Conservation (phyloP, 106 monocot species). For the Ottelia alismoides region DNA sequence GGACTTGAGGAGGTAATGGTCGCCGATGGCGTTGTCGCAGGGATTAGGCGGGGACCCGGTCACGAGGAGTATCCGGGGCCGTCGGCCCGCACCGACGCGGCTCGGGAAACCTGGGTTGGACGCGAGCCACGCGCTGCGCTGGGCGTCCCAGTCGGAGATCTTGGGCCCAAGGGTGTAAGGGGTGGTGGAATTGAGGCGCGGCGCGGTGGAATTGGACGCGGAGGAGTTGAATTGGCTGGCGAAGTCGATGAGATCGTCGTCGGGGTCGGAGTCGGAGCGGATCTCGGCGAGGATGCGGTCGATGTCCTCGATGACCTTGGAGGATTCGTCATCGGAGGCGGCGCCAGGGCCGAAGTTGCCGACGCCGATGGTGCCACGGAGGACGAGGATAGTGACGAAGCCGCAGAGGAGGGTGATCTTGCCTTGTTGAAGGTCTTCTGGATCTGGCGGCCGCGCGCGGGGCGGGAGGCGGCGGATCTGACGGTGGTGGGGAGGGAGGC, state of each 20-base stretch:
- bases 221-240: no score
- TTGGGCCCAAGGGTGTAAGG: conserved; percentile 50
- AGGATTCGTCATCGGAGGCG: conserved; percentile 12
- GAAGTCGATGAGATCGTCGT: conserved; percentile 11
- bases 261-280: conserved; percentile 64
- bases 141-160: conserved; percentile 61
- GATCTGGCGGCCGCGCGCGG: conserved; percentile 35
- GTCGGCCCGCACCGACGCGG: background rate
- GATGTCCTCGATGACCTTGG: conserved; percentile 59
- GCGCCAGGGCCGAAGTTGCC: conserved; percentile 29
- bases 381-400: conserved; percentile 78
- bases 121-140: conserved; percentile 38
- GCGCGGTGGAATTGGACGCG: conserved; percentile 1
- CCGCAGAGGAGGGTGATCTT: conserved; percentile 82
- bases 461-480: conserved; percentile 6
- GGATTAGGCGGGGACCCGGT: conserved; percentile 61
- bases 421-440: conserved; percentile 72
- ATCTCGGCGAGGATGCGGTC: conserved; percentile 76
- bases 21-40: conserved; percentile 59
- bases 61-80: conserved; percentile 43
- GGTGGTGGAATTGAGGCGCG: background rate
- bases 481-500: conserved; percentile 4
- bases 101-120: conserved; percentile 40
- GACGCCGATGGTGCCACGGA: conserved; percentile 71
- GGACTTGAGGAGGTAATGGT: conserved; percentile 57